Evolutionary conservation across 305 asterid species (phyloP), one percentile per base, ranked within the genome.

Genomic region (Ajuga reptans): DNA sequence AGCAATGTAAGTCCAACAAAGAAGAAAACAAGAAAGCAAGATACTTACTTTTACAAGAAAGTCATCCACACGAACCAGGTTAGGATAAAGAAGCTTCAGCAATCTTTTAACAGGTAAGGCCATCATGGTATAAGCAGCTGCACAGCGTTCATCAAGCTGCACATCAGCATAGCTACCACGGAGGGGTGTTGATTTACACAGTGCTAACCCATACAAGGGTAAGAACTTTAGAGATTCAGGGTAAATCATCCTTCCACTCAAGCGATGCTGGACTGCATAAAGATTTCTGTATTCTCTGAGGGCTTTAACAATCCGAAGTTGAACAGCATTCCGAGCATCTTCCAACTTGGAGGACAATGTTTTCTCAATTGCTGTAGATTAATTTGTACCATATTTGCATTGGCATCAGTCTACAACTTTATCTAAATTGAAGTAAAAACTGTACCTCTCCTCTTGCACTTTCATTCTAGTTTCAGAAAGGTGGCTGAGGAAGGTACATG

Each of bases 71-170:
- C 96, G 90, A 58, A 86, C 72, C 83, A 93, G 74, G 72, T 78
- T 77, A 45, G 99, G 99, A 82, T 93, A 93, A 60, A 93, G 88
- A 83, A 89, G 91, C 66, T 90, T 93, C 78, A 93, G 84, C 89
- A 93, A 76, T 45, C 78, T 83, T 75, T 85, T 84, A 68, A 80
- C 90, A 6, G 99, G 95, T 71, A 93, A 86, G 61, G 97, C 96
- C 99, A 93, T 90, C 92, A 91, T 81, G 56, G 97, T 93, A 76
- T 74, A 91, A 69, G 96, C 97, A 80, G 95, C 89, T 46, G 92
- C 92, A 77, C 95, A 84, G 65, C 97, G 96, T 59, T 93, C 97
- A 72, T 93, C 99, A 63, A 87, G 94, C 83, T 77, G 91, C 62
- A 73, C 89, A 79, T 93, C 99, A 64, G 95, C 79, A 62, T 77